Evolutionary conservation across 345 rosid species (phyloP), one percentile per base, ranked within the genome.

Genomic region (Brassica nigra): DNA sequence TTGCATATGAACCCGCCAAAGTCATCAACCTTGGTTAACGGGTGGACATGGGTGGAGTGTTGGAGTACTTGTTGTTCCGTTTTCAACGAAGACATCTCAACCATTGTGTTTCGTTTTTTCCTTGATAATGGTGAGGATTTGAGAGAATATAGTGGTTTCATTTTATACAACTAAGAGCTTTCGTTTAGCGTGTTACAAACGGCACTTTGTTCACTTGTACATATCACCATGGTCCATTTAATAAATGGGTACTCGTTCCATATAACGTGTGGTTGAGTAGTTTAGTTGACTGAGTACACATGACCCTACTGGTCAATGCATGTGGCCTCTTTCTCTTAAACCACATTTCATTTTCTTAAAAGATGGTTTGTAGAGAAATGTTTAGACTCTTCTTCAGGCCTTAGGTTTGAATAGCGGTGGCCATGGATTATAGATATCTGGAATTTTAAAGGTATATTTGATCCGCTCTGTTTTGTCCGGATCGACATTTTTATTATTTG

Each of bases 31-130:
- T 78, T 69, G 2, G 33, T 37, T 66, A 86, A 76, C 27, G 73
- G 82, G 74, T 86, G 85, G 12, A 5, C 7, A 62, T 86, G 87
- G 9, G 64, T 71, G 65, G 63, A 84, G 37, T 84, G 87, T 28
- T 70, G 83, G 16, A 76, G 16, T 11, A 27, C 47, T 4, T 47
- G 18, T 5, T 57, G 67, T 30, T 75, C 54, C 47, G 7, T 11
- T 47, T n/a, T 47, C 3, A 27, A 10, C 0, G 66, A 34, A 62
- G 78, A 68, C 76, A 78, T 78, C 6, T 49, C 57, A 49, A 49
- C 14, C 14, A 11, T 11, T 44, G 15, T 44, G 39, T 36, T 36
- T 36, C 39, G 37, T 34, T 34, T 34, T 34, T 39, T 42, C 4
- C 5, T 63, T 71, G 12, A 54, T 20, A 64, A 37, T 1, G 29